Conservation (phyloP, 768 basidiomycete species). For the Pleurotus pulmonarius region DNA sequence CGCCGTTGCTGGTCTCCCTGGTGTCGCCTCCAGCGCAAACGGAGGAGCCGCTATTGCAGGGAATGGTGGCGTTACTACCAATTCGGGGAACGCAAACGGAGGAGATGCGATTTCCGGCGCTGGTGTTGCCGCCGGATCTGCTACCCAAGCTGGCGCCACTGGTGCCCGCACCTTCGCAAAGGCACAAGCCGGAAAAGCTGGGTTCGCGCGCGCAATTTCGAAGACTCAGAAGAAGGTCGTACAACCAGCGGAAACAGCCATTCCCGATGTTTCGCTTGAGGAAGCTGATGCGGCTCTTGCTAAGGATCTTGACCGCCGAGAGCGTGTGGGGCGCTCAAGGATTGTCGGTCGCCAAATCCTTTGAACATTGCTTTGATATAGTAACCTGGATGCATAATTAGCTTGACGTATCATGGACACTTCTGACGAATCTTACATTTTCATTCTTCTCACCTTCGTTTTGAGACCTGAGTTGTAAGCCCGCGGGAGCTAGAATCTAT, state of each 20-base stretch:
- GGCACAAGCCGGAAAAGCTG: not conserved
- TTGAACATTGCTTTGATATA: not conserved
- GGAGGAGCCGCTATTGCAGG: not conserved
- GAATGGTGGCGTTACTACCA: not conserved
- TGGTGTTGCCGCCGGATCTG: not conserved
- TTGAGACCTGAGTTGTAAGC: too few species aligned
- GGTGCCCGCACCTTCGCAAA: not conserved
- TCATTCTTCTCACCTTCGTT: too few species aligned
- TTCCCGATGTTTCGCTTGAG: not conserved
- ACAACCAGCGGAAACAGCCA: not conserved
- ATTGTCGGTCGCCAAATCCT: not conserved
- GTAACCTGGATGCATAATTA: too few species aligned
- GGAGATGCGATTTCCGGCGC: not conserved
- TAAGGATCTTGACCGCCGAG: not conserved
- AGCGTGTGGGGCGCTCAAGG: not conserved
- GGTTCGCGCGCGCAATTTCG: not conserved
- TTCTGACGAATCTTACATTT: too few species aligned
- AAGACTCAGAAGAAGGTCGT: too few species aligned
- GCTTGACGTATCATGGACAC: too few species aligned
- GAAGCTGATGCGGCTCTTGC: conserved; percentile 2
- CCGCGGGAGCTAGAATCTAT: too few species aligned
- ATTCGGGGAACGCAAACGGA: not conserved
- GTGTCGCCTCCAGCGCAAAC: not conserved
- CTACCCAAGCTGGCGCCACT: not conserved
- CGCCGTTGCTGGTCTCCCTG: not conserved